A percentile compares a stretch with the other conserved stretches of the same genome.
Evolutionary conservation across 2,329 filamentous ascomycete genomes (phyloP).

Genomic region (Verticillium klebahnii): DNA sequence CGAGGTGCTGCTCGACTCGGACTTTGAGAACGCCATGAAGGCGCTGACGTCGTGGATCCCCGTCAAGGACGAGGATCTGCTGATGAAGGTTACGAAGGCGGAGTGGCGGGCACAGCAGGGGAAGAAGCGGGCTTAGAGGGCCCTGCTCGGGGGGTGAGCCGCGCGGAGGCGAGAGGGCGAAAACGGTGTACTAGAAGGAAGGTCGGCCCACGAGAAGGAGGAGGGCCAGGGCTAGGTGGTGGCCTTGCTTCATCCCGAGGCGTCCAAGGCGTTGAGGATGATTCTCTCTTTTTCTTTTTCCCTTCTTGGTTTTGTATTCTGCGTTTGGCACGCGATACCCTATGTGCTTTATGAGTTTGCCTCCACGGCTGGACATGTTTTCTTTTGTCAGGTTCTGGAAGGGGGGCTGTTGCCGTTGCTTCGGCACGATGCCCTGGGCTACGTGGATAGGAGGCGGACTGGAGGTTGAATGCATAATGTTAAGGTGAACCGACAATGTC

Average conservation of each 20-base stretch:
- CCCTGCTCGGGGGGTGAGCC: constrained; percentile 42
- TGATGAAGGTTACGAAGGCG: constrained; percentile 84
- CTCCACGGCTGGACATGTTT: not conserved
- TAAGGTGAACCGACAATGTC: not conserved
- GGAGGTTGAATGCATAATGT: not conserved
- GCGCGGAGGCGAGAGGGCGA: not conserved
- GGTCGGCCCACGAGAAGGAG: too few species aligned
- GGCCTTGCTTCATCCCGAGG: not conserved
- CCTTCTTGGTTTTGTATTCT: not conserved
- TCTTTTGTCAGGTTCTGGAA: not conserved
- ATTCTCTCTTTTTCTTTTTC: constrained; percentile 8
- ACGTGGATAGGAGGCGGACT: not conserved
- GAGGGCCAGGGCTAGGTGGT: not conserved
- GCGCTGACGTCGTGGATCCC: constrained; percentile 90
- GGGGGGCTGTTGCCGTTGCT: not conserved
- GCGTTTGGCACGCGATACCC: not conserved
- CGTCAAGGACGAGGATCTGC: constrained; percentile 85
- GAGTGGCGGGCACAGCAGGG: constrained; percentile 70
- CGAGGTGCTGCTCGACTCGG: constrained; percentile 83
- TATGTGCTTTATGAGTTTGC: not conserved
- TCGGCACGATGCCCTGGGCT: not conserved
- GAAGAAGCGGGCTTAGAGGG: constrained; percentile 34
- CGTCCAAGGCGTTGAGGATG: not conserved
- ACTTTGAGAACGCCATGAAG: constrained; percentile 99
- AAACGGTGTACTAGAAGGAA: not conserved